A percentile compares a stretch with the other conserved stretches of the same genome.
These are phyloP conservation scores for Russula foetens DNA, from an alignment of 768 basidiomycete species.

Conservation along the genomic window DNA sequence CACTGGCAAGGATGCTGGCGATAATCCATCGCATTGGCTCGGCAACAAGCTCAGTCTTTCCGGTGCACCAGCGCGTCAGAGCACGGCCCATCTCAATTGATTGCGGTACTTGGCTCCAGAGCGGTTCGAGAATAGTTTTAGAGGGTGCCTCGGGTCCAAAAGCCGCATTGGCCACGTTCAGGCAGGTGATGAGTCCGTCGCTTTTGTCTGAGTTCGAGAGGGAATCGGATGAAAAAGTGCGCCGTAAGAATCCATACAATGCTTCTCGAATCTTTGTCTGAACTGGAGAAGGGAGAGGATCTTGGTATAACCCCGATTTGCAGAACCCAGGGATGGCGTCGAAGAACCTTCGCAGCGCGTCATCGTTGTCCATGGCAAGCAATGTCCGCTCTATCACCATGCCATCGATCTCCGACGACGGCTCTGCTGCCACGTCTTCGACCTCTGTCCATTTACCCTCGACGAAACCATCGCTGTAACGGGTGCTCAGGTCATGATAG, in stretches of 20 bases:
- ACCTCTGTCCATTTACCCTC: background rate
- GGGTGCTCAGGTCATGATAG: background rate
- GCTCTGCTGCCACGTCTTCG: background rate
- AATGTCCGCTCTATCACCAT: background rate
- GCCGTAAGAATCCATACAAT: background rate
- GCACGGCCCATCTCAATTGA: background rate
- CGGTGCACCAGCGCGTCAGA: background rate
- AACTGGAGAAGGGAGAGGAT: background rate
- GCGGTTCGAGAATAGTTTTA: no score
- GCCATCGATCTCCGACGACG: background rate
- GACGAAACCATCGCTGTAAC: background rate
- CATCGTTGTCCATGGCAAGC: background rate
- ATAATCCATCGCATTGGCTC: background rate
- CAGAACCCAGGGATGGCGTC: background rate
- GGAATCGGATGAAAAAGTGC: background rate
- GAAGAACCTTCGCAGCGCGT: background rate
- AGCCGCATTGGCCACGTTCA: background rate
- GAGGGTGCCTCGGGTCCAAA: background rate
- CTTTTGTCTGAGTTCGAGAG: no score
- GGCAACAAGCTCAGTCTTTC: background rate
- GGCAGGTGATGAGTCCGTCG: background rate
- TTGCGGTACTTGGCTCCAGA: background rate
- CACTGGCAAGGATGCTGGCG: background rate
- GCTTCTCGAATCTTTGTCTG: background rate
- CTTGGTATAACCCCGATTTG: background rate